Evolutionary conservation across 2,329 filamentous ascomycete genomes (phyloP).

Genomic region (Epicoccum sorghinum): DNA sequence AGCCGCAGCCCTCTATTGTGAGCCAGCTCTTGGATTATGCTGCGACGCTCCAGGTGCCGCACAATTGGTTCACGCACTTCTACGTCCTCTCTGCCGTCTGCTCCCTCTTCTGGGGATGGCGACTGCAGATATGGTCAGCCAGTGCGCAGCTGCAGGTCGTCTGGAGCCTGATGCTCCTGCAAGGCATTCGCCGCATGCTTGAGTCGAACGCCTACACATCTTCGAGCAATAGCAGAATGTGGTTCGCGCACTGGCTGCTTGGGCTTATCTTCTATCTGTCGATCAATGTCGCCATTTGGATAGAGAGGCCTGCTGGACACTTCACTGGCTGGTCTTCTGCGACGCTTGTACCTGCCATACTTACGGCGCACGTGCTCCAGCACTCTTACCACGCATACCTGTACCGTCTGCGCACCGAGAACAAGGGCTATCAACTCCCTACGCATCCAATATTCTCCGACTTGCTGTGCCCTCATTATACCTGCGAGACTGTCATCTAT

Average conservation of each 20-base stretch:
- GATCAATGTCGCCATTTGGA: slow-evolving; percentile 79
- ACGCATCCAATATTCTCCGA: slow-evolving; percentile 72
- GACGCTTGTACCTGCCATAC: slow-evolving; percentile 67
- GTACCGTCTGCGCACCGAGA: slow-evolving; percentile 46
- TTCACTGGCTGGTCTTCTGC: slow-evolving; percentile 52
- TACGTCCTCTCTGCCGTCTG: slow-evolving; percentile 74
- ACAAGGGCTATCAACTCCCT: slow-evolving; percentile 79
- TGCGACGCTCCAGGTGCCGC: slow-evolving; percentile 71
- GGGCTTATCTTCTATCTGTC: slow-evolving; percentile 78
- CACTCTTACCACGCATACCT: slow-evolving; percentile 63
- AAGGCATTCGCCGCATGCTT: slow-evolving; percentile 75
- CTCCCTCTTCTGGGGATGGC: slow-evolving; percentile 75
- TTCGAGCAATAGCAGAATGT: slow-evolving; percentile 78
- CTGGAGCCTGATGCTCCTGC: slow-evolving; percentile 76
- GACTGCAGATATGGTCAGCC: slow-evolving; percentile 57
- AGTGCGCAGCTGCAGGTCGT: slow-evolving; percentile 66
- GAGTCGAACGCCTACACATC: slow-evolving; percentile 74
- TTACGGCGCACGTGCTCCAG: slow-evolving; percentile 74
- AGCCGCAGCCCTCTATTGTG: slow-evolving; percentile 19
- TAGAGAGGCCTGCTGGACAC: slow-evolving; percentile 67
- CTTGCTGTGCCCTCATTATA: slow-evolving; percentile 88
- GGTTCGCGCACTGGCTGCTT: slow-evolving; percentile 79
- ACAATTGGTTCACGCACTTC: slow-evolving; percentile 89
- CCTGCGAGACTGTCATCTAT: slow-evolving; percentile 86
- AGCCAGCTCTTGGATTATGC: slow-evolving; percentile 55